A percentile compares a stretch with the other conserved stretches of the same genome.
phyloP scores from a whole-genome alignment of 768 basidiomycete genomes.

The Grammothele lineata region DNA sequence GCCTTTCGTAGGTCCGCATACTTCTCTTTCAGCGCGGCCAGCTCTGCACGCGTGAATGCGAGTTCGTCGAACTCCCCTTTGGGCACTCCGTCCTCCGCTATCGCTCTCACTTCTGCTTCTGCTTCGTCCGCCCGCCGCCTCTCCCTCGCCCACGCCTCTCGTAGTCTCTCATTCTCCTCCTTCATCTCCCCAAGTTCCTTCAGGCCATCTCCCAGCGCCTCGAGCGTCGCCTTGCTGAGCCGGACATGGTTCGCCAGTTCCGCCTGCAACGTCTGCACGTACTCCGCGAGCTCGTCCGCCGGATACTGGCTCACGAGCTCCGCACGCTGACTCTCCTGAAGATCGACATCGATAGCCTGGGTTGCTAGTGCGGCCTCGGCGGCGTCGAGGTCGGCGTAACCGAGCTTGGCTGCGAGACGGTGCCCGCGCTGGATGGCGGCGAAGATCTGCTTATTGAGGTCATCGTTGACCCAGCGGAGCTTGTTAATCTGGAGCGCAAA shows the following conservation, averaged over 20 bases:
- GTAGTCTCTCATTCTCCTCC: slow-evolving; percentile 9
- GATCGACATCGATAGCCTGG: neutral
- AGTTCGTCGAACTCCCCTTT: neutral
- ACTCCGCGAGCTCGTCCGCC: slow-evolving; percentile 7
- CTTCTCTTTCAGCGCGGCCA: slow-evolving; percentile 3
- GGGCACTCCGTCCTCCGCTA: neutral
- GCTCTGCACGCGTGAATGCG: slow-evolving; percentile 3
- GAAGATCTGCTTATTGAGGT: slow-evolving; percentile 35
- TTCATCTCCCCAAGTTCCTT: slow-evolving; percentile 7
- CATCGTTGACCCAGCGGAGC: slow-evolving; percentile 32
- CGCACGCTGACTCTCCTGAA: slow-evolving; percentile 5
- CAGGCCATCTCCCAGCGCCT: slow-evolving; percentile 11
- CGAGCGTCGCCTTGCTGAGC: slow-evolving; percentile 8
- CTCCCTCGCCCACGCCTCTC: neutral
- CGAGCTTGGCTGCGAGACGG: slow-evolving; percentile 38
- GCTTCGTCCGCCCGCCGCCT: neutral
- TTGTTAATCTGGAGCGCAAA: slow-evolving; percentile 23
- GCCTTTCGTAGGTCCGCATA: slow-evolving; percentile 43
- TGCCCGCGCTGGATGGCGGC: slow-evolving; percentile 33
- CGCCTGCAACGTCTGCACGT: slow-evolving; percentile 10
- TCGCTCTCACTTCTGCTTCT: neutral
- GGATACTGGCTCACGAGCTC: slow-evolving; percentile 9
- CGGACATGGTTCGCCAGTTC: slow-evolving; percentile 12
- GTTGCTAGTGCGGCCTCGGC: slow-evolving; percentile 31
- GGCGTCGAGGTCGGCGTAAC: slow-evolving; percentile 40